Conservation (phyloP, 306 rosid genomes). For the Erythrophleum fordii region DNA sequence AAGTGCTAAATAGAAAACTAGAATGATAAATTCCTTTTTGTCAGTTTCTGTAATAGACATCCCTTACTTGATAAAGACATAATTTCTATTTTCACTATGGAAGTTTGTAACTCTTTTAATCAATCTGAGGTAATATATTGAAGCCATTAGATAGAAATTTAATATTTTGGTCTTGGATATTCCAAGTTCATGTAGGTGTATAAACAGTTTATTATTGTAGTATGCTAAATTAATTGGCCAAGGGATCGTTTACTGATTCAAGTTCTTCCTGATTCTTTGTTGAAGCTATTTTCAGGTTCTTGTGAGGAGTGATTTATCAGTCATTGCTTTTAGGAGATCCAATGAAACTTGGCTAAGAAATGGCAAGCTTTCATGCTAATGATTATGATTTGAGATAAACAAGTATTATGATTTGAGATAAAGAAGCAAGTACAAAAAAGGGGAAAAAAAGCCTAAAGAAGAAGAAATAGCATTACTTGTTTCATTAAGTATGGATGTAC, state of each 20-base stretch:
- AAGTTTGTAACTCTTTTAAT: not conserved
- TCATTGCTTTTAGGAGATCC: not conserved
- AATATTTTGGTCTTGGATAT: constrained; percentile 19
- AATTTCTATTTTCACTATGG: not conserved
- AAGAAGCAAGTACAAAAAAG: too few relatives aligned
- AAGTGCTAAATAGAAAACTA: not conserved
- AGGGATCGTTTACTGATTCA: constrained; percentile 83
- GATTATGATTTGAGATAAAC: too few relatives aligned
- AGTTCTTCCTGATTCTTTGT: constrained; percentile 94
- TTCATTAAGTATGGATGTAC: too few relatives aligned
- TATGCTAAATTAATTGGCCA: constrained; percentile 92
- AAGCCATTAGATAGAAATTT: constrained; percentile 6
- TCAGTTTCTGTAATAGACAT: not conserved
- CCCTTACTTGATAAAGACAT: not conserved
- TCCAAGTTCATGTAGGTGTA: constrained; percentile 69
- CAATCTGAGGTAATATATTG: constrained; percentile 23
- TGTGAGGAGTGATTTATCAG: not conserved
- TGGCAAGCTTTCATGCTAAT: constrained; percentile 12
- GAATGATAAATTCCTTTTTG: not conserved
- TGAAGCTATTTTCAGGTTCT: not conserved
- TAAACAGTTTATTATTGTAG: constrained; percentile 92
- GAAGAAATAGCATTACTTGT: too few relatives aligned
- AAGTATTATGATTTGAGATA: too few relatives aligned
- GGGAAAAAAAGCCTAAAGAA: too few relatives aligned
- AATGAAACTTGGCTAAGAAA: constrained; percentile 4